Evolutionary conservation across 345 rosid genomes (phyloP).

Genomic region (Citropsis articulata): DNA sequence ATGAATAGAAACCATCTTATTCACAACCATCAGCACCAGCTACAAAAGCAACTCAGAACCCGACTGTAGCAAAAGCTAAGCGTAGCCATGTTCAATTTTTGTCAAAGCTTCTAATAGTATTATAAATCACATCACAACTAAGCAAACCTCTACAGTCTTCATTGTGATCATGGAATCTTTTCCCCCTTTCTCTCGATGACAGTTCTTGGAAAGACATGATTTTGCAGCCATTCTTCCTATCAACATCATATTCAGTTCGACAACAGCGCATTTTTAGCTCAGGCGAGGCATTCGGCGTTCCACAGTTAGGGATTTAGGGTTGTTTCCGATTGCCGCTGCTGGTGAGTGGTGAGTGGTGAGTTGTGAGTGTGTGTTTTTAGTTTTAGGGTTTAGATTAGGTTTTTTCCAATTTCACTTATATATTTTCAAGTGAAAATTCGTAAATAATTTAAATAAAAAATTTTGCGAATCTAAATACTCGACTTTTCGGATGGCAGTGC

Average conservation of each 20-base stretch:
- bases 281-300: too few species aligned
- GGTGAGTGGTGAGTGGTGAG: too few species aligned
- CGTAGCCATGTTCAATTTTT: slow-evolving; percentile 5
- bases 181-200: slow-evolving; percentile 81
- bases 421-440: too few species aligned
- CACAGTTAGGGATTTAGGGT: too few species aligned
- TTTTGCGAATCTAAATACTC: too few species aligned
- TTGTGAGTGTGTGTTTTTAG: too few species aligned
- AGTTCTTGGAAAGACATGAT: slow-evolving; percentile 92
- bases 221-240: slow-evolving; percentile 67
- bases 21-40: neutral
- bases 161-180: slow-evolving; percentile 54
- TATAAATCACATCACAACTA: neutral
- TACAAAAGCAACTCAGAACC: neutral
- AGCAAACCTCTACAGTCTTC: slow-evolving; percentile 61
- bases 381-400: too few species aligned
- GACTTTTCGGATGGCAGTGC: too few species aligned
- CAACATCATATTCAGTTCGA: slow-evolving; percentile 9
- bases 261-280: too few species aligned
- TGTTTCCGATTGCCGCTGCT: too few species aligned
- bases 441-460: too few species aligned
- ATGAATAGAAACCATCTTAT: neutral
- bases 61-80: neutral
- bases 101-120: neutral
- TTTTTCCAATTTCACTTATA: too few species aligned